Evolutionary conservation across 129 eudicot genomes (phyloP), one percentile per base, ranked within the genome.

Genomic region (Chrysanthemum seticuspe): DNA sequence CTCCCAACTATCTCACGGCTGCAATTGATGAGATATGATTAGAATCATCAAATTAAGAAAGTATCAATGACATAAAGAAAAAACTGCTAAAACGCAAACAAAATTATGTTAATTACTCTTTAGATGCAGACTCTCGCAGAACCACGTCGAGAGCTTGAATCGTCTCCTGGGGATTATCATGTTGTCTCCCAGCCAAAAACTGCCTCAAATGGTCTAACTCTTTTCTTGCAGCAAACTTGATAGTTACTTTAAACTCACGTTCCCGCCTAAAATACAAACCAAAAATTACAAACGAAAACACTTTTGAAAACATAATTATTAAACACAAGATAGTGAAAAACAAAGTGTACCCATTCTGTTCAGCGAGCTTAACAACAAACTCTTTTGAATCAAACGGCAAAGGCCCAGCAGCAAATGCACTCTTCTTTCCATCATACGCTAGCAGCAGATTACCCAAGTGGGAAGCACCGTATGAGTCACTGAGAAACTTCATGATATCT

Each of bases 121-220:
- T 56, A 5, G 89, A 86, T 0, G 87, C 91, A 0, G 81, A 70
- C 48, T 86, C 83, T 52, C 93, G 68, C 3, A 91, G 71, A 19
- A 86, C 93, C n/a, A 88, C 90, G 74, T 91, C 96, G 36, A 88
- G 85, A 2, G 73, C 89, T 64, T 92, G 97, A 3, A 92, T 67
- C 7, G 94, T 87, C 65, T 92, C 93, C 13, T 87, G 94, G 10
- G 97, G 89, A 16, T 58, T 48, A 54, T 92, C 94, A 5, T 2
- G 84, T 23, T 83, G 90, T 27, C 84, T 73, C 10, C 96, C 62
- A 14, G 34, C 31, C 15, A 92, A 21, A 70, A 79, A 87, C 53
- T 83, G 79, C 1, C 29, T 70, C 11, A 92, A 82, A 72, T 88
- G 87, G 62, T 85, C 68, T 1, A 86, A 54, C 25, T 88, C 85